These are phyloP conservation scores for Phellinidium pouzarii DNA, from an alignment of 1,284 basidiomycete species.

Conservation along the genomic window DNA sequence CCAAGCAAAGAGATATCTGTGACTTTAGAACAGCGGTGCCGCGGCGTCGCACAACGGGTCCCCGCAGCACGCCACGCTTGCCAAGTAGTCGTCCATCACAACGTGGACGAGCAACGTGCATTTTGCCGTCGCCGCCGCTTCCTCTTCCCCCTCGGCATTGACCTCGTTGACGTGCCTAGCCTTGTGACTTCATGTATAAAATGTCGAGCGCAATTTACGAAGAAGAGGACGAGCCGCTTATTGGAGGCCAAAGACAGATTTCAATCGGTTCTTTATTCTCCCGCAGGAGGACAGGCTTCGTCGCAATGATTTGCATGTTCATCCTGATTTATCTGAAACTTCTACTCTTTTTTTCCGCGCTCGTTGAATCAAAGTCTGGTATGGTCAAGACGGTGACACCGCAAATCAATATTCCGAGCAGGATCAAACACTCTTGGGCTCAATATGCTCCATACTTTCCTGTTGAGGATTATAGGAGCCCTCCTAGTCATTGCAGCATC, in stretches of 20 bases:
- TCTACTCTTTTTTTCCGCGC: neutral
- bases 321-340: neutral
- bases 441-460: constrained; percentile 55
- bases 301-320: neutral
- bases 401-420: constrained; percentile 18
- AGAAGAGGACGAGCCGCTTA: constrained; percentile 4
- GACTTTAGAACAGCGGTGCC: no score
- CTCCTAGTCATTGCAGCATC: constrained; percentile 46
- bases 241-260: neutral
- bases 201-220: neutral
- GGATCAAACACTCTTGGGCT: constrained; percentile 39
- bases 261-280: neutral
- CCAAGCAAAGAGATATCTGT: no score
- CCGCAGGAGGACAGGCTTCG: neutral
- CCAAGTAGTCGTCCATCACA: no score
- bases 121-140: neutral
- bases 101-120: neutral
- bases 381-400: constrained; percentile 16
- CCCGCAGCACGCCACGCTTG: no score
- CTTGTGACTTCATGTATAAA: neutral
- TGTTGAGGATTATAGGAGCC: constrained; percentile 38
- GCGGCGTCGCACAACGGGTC: no score
- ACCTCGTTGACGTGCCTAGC: neutral
- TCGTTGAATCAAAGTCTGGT: neutral
- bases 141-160: no score